These are phyloP conservation scores for Bryoerythrophyllum caledonicum DNA, from an alignment of 225 moss, liverwort and hornwort genomes.

Conservation along the genomic window DNA sequence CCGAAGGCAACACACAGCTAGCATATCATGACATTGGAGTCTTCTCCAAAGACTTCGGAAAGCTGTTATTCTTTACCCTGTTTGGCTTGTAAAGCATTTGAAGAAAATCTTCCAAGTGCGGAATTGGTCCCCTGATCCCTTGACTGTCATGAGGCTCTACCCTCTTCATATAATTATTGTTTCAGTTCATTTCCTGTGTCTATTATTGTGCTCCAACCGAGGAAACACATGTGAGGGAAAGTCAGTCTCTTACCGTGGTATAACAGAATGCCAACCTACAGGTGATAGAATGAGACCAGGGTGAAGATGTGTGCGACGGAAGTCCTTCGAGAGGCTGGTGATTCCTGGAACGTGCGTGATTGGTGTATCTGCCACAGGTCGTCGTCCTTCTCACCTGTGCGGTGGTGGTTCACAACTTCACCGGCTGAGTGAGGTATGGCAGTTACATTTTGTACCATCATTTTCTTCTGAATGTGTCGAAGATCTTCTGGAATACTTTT, in stretches of 20 bases:
- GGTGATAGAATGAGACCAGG: background rate
- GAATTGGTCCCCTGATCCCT: slow-evolving; percentile 46
- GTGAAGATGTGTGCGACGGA: background rate
- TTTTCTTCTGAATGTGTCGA: background rate
- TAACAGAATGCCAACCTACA: slow-evolving; percentile 10
- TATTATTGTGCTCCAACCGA: background rate
- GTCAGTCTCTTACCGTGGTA: background rate
- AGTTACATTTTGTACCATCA: background rate
- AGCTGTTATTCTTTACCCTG: slow-evolving; percentile 55
- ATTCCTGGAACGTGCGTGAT: slow-evolving; percentile 15
- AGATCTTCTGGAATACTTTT: slow-evolving; percentile 3
- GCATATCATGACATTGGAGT: slow-evolving; percentile 37
- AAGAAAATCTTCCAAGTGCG: slow-evolving; percentile 53
- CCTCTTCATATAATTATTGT: slow-evolving; percentile 6
- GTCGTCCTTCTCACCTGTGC: slow-evolving; percentile 5
- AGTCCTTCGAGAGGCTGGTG: background rate
- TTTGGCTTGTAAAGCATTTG: slow-evolving; percentile 53
- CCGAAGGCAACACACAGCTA: slow-evolving; percentile 55
- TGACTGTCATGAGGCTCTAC: slow-evolving; percentile 33
- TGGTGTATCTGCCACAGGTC: background rate
- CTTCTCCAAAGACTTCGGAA: slow-evolving; percentile 32
- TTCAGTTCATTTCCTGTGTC: slow-evolving; percentile 14
- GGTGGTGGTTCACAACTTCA: slow-evolving; percentile 2
- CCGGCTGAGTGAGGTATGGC: background rate
- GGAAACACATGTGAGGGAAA: background rate